Percentiles rank a stretch among this genome's conserved stretches.
Conservation (phyloP, 805 yeast genomes). For the Nakazawaea ishiwadae region DNA sequence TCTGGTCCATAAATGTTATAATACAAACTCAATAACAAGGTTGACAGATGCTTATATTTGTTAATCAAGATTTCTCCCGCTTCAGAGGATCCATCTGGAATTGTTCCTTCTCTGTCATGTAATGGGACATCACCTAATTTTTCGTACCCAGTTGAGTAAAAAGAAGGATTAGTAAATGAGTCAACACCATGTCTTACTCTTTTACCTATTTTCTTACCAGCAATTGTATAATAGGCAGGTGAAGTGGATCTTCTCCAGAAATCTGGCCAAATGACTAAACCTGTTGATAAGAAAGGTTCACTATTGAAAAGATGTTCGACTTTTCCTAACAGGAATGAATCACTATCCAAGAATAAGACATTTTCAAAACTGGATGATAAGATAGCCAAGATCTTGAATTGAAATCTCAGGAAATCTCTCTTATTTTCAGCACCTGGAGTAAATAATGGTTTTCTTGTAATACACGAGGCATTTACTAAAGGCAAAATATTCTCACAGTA, state of each 20-base stretch:
- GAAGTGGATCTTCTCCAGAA: constrained; percentile 76
- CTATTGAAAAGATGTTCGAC: constrained; percentile 33
- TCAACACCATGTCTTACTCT: constrained; percentile 30
- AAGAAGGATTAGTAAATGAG: constrained; percentile 16
- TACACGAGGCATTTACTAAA: constrained; percentile 52
- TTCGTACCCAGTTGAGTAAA: constrained; percentile 12
- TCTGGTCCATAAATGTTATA: constrained; percentile 65
- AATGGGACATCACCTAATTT: constrained; percentile 29
- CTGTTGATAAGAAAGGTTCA: constrained; percentile 45
- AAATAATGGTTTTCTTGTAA: constrained; percentile 45
- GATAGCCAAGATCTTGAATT: constrained; percentile 33
- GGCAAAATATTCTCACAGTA: constrained; percentile 41
- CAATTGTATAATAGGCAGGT: constrained; percentile 63
- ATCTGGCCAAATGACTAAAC: constrained; percentile 75
- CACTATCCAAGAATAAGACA: constrained; percentile 40
- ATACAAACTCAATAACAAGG: constrained; percentile 55
- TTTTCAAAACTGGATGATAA: constrained; percentile 41
- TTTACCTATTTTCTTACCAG: constrained; percentile 38
- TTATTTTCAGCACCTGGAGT: constrained; percentile 25
- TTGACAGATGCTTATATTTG: constrained; percentile 53
- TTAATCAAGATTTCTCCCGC: constrained; percentile 66
- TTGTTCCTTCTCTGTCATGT: constrained; percentile 59
- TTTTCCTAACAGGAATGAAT: constrained; percentile 36
- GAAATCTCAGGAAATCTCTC: constrained; percentile 35
- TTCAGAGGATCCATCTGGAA: constrained; percentile 67